Percentiles rank a stretch among this genome's conserved stretches.
Conservation (phyloP, 345 rosid genomes). For the Eutrema yunnanense region DNA sequence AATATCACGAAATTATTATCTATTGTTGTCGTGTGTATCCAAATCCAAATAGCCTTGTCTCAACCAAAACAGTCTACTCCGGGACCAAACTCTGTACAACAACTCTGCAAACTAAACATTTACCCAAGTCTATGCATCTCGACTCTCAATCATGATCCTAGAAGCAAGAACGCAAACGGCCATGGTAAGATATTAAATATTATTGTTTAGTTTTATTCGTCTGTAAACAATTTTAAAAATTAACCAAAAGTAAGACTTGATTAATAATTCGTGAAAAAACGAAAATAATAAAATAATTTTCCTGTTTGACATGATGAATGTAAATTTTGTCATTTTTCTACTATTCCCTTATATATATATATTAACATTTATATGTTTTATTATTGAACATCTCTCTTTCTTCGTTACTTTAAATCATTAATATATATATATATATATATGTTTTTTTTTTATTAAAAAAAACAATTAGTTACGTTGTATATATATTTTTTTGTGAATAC, state of each 20-base stretch:
- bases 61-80: neutral
- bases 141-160: conserved; percentile 2
- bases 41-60: no score
- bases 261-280: neutral
- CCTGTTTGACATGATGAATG: neutral
- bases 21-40: no score
- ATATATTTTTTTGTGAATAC: no score
- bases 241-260: neutral
- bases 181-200: neutral
- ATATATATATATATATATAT: no score
- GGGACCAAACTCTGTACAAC: neutral
- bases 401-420: no score
- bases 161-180: neutral
- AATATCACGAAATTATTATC: no score
- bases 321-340: neutral
- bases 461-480: neutral
- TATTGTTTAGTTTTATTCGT: neutral
- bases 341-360: no score
- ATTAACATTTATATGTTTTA: no score
- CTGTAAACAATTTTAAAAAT: neutral
- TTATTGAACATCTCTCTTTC: no score
- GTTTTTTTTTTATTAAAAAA: no score
- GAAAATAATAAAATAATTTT: neutral
- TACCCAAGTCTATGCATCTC: neutral
- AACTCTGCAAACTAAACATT: neutral